These are phyloP conservation scores for Pseudopithomyces maydicus DNA, from an alignment of 2,329 filamentous ascomycete genomes.

Conservation along the genomic window DNA sequence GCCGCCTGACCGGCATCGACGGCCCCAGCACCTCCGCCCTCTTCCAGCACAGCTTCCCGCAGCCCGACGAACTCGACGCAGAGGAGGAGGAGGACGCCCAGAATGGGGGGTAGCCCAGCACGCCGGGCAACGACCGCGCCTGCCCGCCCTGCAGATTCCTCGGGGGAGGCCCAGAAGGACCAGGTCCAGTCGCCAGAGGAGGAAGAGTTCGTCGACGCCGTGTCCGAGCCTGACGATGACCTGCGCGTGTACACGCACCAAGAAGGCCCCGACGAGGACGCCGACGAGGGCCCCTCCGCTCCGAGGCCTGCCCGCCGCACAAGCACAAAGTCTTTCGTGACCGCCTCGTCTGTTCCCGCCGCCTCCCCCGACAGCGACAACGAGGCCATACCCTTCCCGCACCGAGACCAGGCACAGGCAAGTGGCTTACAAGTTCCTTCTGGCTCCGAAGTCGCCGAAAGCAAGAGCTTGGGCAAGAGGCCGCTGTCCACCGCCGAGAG, in stretches of 20 bases:
- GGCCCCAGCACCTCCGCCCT: conserved; percentile 45
- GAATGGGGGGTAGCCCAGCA: conserved; percentile 15
- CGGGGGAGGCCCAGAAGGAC: conserved; percentile 27
- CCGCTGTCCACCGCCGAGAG: conserved; percentile 36
- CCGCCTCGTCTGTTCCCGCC: conserved; percentile 30
- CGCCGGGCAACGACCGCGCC: conserved; percentile 23
- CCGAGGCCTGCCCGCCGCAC: conserved; percentile 22
- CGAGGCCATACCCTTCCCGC: conserved; percentile 4
- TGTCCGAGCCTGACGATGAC: conserved; percentile 38
- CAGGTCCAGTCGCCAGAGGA: conserved; percentile 26
- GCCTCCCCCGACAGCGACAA: conserved; percentile 11
- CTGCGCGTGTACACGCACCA: conserved; percentile 23
- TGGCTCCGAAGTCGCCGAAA: conserved; percentile 16
- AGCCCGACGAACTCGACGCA: conserved; percentile 43
- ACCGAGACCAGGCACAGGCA: conserved; percentile 29
- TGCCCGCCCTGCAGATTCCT: conserved; percentile 37
- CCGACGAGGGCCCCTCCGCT: conserved; percentile 13
- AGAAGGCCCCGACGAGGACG: conserved; percentile 8
- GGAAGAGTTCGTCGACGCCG: conserved; percentile 33
- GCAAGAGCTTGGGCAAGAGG: conserved; percentile 31
- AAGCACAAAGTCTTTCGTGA: conserved; percentile 40
- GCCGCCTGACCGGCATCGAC: conserved; percentile 49
- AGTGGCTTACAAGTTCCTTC: conserved; percentile 38
- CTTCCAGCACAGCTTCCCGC: conserved; percentile 49
- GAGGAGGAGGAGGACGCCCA: conserved; percentile 32